Percentiles rank a stretch among this genome's conserved stretches.
phyloP scores from a whole-genome alignment of 371 early-diverging fungal species.

The Haplosporangium sp. region DNA sequence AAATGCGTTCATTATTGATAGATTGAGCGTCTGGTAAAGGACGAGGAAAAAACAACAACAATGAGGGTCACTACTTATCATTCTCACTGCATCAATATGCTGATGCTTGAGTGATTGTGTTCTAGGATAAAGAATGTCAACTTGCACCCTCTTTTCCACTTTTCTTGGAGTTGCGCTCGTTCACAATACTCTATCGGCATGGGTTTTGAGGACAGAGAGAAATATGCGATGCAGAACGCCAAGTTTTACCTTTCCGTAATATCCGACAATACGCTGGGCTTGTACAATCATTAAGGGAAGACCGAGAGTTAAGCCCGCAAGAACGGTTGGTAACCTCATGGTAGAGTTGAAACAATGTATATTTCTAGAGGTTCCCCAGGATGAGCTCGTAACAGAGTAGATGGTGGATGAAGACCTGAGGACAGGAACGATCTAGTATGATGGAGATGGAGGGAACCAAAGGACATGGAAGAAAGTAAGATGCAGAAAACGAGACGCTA shows the following conservation, averaged over 20 bases:
- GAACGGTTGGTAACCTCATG: conserved; percentile 35
- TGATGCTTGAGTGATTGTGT: too few species aligned
- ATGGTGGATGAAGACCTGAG: neutral
- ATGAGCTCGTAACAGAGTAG: neutral
- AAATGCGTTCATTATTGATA: too few species aligned
- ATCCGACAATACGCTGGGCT: conserved; percentile 51
- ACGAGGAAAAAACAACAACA: too few species aligned
- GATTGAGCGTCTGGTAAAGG: too few species aligned
- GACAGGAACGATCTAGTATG: neutral
- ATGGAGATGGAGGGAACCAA: neutral
- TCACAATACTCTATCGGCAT: neutral
- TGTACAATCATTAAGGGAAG: conserved; percentile 22
- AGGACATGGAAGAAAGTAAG: neutral
- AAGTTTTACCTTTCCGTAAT: conserved; percentile 48
- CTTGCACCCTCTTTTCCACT: too few species aligned
- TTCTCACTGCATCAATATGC: too few species aligned
- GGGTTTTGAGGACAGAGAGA: neutral
- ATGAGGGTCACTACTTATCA: too few species aligned
- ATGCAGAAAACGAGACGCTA: neutral
- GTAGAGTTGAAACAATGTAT: neutral
- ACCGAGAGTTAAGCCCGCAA: conserved; percentile 31
- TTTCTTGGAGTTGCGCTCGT: too few species aligned
- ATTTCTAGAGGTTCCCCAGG: neutral
- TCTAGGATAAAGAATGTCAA: too few species aligned
- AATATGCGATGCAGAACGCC: neutral